Evolutionary conservation across 345 rosid species (phyloP), one percentile per base, ranked within the genome.

Genomic region (Salix udensis): DNA sequence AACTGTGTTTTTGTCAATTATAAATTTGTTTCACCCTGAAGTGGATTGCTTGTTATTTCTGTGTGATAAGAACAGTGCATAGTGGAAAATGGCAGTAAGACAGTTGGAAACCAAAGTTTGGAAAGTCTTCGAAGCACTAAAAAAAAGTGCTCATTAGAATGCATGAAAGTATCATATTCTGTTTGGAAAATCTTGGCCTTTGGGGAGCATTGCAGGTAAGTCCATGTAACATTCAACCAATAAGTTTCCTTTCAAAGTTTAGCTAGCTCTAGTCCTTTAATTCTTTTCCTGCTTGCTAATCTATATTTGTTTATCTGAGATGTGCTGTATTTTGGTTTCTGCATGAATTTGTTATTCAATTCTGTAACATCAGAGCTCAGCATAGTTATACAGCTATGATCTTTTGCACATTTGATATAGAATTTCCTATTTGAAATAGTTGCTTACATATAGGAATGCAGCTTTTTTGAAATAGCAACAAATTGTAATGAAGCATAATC

Each of bases 151-250:
- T 94, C 74, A 77, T 53, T 58, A 86, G 87, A 84, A 79, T 89
- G 81, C 97, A 92, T 84, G 94, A 86, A n/a, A 91, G 85, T 82
- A 86, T 94, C 70, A 70, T 84, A 50, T 85, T 83, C 79, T 88
- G 88, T 78, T 85, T 88, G 82, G 82, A 90, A 77, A 89, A 83
- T 72, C 92, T 94, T 77, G 98, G 97, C 81, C 79, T 94, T 64
- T 90, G 87, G 84, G 98, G 98, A 80, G 98, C 94, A 77, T 73
- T 83, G 71, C 91, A 87, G 80, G 98, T 94, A 80, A 79, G 86
- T 71, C 75, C 61, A 78, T 81, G 39, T 55, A 55, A 68, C 46
- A 67, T 72, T 72, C 65, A 78, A 48, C 53, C 40, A 23, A 14
- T 46, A 12, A 77, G 50, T 11, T 64, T 23, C 72, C 30, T 74